phyloP scores from a whole-genome alignment of 2,329 filamentous ascomycete genomes.

The Thielaviopsis ethacetica region DNA sequence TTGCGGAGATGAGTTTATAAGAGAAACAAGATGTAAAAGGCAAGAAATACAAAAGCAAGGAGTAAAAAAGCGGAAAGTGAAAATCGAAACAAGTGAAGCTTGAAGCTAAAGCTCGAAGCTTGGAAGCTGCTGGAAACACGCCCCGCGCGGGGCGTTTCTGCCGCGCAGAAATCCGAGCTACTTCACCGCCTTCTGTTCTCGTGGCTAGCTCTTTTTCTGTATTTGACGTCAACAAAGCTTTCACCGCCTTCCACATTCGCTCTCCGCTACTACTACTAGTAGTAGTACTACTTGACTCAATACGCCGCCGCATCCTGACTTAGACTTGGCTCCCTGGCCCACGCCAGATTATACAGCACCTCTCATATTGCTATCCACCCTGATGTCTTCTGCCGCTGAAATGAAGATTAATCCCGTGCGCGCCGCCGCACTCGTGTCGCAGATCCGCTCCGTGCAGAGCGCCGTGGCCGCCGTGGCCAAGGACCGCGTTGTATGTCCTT shows the following conservation, averaged over 20 bases:
- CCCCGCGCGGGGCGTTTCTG: conserved; percentile 4
- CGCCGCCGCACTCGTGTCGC: conserved; percentile 44
- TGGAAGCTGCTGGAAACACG: conserved; percentile 4
- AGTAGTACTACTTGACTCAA: not conserved
- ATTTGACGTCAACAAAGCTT: not conserved
- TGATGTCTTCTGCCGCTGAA: conserved; percentile 16
- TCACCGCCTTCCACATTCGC: not conserved
- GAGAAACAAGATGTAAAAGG: no score
- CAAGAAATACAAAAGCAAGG: no score
- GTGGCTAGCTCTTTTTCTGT: no score
- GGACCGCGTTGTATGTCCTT: conserved; percentile 39
- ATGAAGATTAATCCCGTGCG: conserved; percentile 49
- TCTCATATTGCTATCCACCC: not conserved
- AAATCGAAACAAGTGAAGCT: not conserved
- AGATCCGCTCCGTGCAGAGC: conserved; percentile 42
- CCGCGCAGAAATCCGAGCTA: not conserved
- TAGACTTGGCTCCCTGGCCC: not conserved
- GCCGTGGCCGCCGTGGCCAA: conserved; percentile 38
- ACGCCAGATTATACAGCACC: not conserved
- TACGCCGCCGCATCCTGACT: not conserved
- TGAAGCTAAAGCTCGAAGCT: not conserved
- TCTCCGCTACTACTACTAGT: no score
- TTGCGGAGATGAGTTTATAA: not conserved
- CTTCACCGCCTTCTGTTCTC: conserved; percentile 2
- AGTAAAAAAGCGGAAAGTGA: not conserved